Base-by-base conservation (phyloP, 768 basidiomycete genomes). In the Ephemerocybe angulata region DNA sequence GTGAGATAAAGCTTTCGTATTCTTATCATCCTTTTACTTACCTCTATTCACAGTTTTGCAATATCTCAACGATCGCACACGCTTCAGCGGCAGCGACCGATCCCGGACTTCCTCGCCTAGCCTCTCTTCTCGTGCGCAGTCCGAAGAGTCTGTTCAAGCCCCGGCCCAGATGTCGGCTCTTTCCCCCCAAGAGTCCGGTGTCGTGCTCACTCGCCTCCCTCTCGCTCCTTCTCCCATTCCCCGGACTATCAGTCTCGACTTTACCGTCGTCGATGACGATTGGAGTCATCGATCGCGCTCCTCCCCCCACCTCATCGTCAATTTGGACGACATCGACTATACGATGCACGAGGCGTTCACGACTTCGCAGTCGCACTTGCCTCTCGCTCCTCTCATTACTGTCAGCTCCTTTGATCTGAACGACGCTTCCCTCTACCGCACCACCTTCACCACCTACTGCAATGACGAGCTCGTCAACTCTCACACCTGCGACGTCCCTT, bases 381-480 rank as follows among this genome's bases (percentile, higher is more conserved):
- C 78, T 30, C 75, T 82, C 60, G 76, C 80, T 66, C 82, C 81
- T 33, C 76, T 77, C 47, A 33, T 80, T 81, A 58, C 62, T 5
- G 47, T 65, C 21, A 42, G 54, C 6, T 62, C 61, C n/a, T 38
- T 48, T 7, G 49, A 56, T n/a, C 47, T 64, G 13, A 52, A 54
- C 10, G 54, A 59, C 17, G 46, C 49, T 10, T 41, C 51, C 1
- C 21, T 57, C 1, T 62, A 62, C 43, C 47, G 56, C 30, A 60
- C 54, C 50, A 58, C 55, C 5, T 65, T 60, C 50, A 56, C 57
- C 13, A 56, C 63, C 17, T 63, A 58, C 22, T 30, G 57, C 35
- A 60, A 62, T 31, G 56, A 50, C 7, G 43, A 44, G 3, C 53
- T 76, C 81, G 15, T 73, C 85, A 40, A 48, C 46, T 48, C 46